phyloP scores from a whole-genome alignment of 129 eudicot species.

The Escallonia herrerae region DNA sequence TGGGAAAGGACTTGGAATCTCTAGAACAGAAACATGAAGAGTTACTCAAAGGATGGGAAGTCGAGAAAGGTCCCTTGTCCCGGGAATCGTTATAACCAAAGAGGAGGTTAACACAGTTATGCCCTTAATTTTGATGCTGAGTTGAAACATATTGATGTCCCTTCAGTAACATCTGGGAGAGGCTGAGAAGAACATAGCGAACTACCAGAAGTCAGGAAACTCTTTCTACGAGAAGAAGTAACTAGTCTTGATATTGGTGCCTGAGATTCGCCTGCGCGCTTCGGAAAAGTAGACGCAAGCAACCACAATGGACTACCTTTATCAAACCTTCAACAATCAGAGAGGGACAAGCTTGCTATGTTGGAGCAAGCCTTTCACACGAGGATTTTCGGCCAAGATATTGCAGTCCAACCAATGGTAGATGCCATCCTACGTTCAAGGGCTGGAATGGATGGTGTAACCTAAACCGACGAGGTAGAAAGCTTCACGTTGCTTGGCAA shows the following conservation, averaged over 20 bases:
- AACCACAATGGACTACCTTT: constrained; percentile 12
- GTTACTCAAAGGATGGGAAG: constrained; percentile 75
- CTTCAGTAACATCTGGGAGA: constrained; percentile 27
- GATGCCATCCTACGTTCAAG: constrained; percentile 16
- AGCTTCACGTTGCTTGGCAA: constrained; percentile 19
- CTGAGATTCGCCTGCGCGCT: no score
- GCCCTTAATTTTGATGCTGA: constrained; percentile 30
- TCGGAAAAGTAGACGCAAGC: background rate
- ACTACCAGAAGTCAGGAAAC: constrained; percentile 18
- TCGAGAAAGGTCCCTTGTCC: constrained; percentile 63
- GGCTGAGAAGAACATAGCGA: constrained; percentile 24
- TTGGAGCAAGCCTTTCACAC: constrained; percentile 8
- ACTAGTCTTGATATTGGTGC: constrained; percentile 19
- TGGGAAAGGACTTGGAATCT: constrained; percentile 61
- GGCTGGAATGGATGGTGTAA: constrained; percentile 15
- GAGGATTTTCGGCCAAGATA: constrained; percentile 13
- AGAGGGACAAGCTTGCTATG: constrained; percentile 9
- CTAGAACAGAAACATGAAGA: constrained; percentile 69
- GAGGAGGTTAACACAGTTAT: constrained; percentile 58
- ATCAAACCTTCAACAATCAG: constrained; percentile 13
- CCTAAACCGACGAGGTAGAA: constrained; percentile 15
- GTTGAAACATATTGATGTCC: constrained; percentile 22
- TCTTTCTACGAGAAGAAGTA: constrained; percentile 33
- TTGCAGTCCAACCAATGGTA: constrained; percentile 8
- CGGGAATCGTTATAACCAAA: constrained; percentile 60